Evolutionary conservation across 257 asterid species (phyloP), one percentile per base, ranked within the genome.

Genomic region (Gentiana macrophylla): DNA sequence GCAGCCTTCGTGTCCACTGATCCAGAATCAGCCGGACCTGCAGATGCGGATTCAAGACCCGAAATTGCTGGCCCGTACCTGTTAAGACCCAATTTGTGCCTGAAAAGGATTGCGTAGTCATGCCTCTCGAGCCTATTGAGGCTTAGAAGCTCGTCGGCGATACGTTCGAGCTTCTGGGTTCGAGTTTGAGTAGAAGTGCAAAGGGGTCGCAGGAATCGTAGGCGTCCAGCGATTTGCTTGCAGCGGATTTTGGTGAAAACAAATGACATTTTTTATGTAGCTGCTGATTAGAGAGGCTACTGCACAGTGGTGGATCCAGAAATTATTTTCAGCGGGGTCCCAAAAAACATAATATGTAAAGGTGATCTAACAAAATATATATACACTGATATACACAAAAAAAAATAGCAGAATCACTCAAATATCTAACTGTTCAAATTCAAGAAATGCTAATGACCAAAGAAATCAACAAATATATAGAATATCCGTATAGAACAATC

Each of bases 41-140:
- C 37, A 49, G 68, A 76, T 0, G 77, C 52, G 0, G 73, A 49
- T 15, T 24, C 53, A 70, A 64, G 50, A 13, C 75, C 70, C 41
- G 77, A 71, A 46, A 71, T 62, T 2, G 84, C 82, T 12, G 87
- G 80, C 2, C 92, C 86, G 70, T 71, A 80, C 24, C 86, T 80
- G 65, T 81, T 69, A 7, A 80, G 52, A 15, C 97, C 94, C 82
- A 86, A 65, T 70, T 89, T 86, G 68, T 78, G 73, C 47, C 79
- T 70, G 45, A 84, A 66, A 2, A 89, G 80, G 57, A 86, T 77
- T 54, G 50, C 76, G 64, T 81, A 89, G 53, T 89, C 94, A 56
- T 80, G 76, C 60, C 78, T 87, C 81, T 89, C 97, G 68, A 86
- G 58, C 74, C 77, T 86, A 66, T 72, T 80, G 59, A 89, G 89